Conservation (phyloP, 352 stramenopile genomes). For the Pythium sp. region DNA sequence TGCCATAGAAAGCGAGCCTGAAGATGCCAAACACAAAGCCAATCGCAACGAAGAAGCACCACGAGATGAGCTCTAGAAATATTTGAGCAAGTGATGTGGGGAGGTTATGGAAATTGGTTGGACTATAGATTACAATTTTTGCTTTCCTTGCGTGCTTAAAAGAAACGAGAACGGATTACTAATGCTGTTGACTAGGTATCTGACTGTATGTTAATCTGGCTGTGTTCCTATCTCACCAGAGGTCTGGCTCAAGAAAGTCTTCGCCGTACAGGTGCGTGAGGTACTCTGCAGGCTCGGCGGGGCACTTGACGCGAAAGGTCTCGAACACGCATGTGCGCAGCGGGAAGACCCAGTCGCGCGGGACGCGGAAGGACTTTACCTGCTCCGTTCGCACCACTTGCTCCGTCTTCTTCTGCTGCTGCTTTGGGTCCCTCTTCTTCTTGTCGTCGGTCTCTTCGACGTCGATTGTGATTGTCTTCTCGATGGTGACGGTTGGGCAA, state of each 20-base stretch:
- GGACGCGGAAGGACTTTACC: constrained; percentile 39
- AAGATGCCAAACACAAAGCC: not conserved
- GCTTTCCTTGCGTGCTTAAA: not conserved
- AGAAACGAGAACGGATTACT: no score
- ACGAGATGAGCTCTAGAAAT: constrained; percentile 6
- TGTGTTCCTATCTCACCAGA: constrained; percentile 9
- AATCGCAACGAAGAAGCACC: not conserved
- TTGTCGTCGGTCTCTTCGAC: not conserved
- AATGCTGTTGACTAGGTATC: not conserved
- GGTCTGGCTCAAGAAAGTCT: constrained; percentile 31
- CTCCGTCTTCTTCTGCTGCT: not conserved
- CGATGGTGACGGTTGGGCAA: constrained; percentile 18
- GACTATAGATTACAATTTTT: constrained; percentile 4
- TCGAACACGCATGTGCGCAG: constrained; percentile 37
- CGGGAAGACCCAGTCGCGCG: constrained; percentile 55
- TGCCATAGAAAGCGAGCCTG: not conserved
- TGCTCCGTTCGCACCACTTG: constrained; percentile 6
- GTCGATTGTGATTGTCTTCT: constrained; percentile 6
- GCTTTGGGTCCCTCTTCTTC: not conserved
- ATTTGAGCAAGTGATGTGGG: no score
- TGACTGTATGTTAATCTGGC: not conserved
- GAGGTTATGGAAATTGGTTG: not conserved
- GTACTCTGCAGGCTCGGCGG: constrained; percentile 37
- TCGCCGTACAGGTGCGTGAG: constrained; percentile 58
- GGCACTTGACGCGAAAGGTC: constrained; percentile 45